Base-by-base conservation (phyloP, 176 grass and related monocot species). In the Microstegium vimineum region DNA sequence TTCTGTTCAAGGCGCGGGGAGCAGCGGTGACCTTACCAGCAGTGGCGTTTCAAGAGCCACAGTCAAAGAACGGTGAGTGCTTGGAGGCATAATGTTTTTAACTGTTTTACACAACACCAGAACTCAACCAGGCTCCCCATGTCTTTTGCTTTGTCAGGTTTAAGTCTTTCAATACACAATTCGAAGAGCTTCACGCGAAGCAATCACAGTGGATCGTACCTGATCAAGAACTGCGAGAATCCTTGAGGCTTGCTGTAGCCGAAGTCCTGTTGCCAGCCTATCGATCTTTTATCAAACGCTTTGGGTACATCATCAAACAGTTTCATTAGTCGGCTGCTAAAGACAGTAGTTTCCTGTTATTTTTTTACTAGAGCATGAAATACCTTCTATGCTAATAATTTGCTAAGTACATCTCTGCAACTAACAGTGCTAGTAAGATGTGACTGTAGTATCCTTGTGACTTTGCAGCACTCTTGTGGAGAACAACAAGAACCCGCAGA, bases 131-230 rank as follows among this genome's bases (percentile, higher is more conserved):
- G 1, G 20, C 65, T 41, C n/a, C 80, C 9, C 34, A 42, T 20
- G 5, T 49, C 41, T 68, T 66, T 78, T 76, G 6, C 25, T 10
- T 82, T 76, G 36, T 40, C 79, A 98, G 96, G 84, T 98, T 98
- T 60, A 95, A 98, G 74, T 87, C 88, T 47, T 98, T 98, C 86
- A 98, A 95, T 60, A 74, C 84, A 31, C 96, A 95, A 69, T 98
- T 98, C 35, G 96, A 98, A 88, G 96, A 98, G 62, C 86, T 98
- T 41, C 92, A 92, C 3, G 76, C 79, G 5, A 95, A 94, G 69
- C 96, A 98, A 79, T 98, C 92, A 12, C 92, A 93, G 62, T 98
- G 96, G 96, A 90, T 83, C 4, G 89, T 98, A 89, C 93, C 93
- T 51, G 96, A 98, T 66, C 90, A 88, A 40, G 96, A 98, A 76